Base-by-base conservation (phyloP, 129 eudicot genomes). In the Chrysanthemum lavandulifolium region DNA sequence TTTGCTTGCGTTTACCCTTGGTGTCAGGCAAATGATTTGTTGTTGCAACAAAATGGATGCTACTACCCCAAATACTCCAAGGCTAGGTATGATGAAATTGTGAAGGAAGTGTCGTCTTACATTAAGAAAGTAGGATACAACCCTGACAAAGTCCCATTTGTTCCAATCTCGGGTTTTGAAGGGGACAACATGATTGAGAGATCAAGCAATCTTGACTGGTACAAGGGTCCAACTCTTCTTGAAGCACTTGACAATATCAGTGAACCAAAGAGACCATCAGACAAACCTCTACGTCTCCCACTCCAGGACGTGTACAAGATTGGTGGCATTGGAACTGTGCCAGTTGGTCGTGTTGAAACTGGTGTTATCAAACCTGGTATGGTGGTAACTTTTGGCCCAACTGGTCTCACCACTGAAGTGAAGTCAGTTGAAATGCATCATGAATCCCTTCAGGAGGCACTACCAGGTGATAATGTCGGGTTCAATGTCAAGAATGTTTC, bases 261-360 rank as follows among this genome's bases (percentile, higher is more conserved):
- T 29, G 84, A 80, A 69, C 84, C 84, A 58, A 80, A 80, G 67
- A 69, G 84, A 33, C 84, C 84, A 14, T 60, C 84, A 47, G 84
- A 80, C 79, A 80, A 80, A 71, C 84, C 84, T 1, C 80, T 80
- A 9, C 84, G 84, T 61, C 84, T 80, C 80, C 84, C 84, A n/a
- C 76, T 80, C 9, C 84, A 80, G 67, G 84, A 80, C 40, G 84
- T 80, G 1, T 80, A 80, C 76, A 80, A 80, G 72, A 80, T 80
- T 31, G 84, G 84, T 56, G 84, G 84, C 14, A 80, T 80, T 64
- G 84, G 84, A 74, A 80, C 84, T 16, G 84, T 80, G 43, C 84
- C 84, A 0, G 84, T 80, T 4, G 84, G 84, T 12, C 84, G 83
- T 66, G 82, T 78, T 73, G 82, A 78, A 60, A 78, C 82, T 11